These are phyloP conservation scores for Aspergillus tanneri DNA, from an alignment of 2,329 filamentous ascomycete species.

Conservation along the genomic window DNA sequence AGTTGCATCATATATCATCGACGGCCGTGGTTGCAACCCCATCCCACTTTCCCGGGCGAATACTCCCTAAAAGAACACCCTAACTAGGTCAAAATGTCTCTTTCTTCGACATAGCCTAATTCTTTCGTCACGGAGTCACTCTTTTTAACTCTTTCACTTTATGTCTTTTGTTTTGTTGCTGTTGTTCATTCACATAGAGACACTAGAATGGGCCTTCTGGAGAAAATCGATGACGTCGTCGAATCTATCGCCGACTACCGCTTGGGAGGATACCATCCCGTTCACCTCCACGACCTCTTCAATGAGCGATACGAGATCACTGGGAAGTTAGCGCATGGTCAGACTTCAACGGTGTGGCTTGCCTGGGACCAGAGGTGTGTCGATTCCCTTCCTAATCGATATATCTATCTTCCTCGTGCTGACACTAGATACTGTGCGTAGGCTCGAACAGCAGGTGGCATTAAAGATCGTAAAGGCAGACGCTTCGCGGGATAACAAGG, in stretches of 20 bases:
- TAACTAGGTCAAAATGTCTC: neutral
- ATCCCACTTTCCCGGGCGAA: neutral
- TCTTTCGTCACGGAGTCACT: neutral
- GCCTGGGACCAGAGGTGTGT: conserved; percentile 15
- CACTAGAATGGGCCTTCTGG: neutral
- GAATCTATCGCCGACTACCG: conserved; percentile 14
- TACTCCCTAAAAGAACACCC: neutral
- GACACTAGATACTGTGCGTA: neutral
- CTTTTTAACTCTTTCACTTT: neutral
- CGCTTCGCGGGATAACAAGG: conserved; percentile 17
- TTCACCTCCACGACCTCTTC: conserved; percentile 24
- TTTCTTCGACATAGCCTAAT: neutral
- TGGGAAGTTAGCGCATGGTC: conserved; percentile 9
- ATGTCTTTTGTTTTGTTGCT: neutral
- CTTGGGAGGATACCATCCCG: conserved; percentile 24
- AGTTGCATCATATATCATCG: conserved; percentile 1
- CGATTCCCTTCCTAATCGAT: neutral
- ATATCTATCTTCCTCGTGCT: neutral
- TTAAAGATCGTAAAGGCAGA: conserved; percentile 26
- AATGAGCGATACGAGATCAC: conserved; percentile 17
- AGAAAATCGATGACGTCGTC: conserved; percentile 1
- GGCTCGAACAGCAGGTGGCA: conserved; percentile 15
- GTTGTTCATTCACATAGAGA: neutral
- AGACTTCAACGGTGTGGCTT: conserved; percentile 25
- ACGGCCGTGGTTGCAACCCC: neutral